Evolutionary conservation across 75 land plant genomes (phyloP).

Genomic region (Pseudotsuga menziesii): DNA sequence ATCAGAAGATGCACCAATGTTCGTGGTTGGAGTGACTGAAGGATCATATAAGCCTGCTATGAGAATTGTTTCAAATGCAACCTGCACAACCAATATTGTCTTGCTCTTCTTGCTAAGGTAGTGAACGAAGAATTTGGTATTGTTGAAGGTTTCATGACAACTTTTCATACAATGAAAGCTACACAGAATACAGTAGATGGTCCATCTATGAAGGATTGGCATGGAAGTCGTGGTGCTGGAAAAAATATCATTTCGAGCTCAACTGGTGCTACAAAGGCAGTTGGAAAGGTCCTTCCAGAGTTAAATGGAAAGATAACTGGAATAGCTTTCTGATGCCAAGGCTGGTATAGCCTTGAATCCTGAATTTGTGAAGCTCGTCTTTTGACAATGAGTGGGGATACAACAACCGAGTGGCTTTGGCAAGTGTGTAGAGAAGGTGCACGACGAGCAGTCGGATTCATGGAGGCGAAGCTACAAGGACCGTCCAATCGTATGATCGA

Average conservation of each 20-base stretch:
- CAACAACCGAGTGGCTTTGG: too few relatives aligned
- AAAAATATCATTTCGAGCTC: conserved; percentile 87
- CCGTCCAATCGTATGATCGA: too few relatives aligned
- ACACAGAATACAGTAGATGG: conserved; percentile 86
- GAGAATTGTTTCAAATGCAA: conserved; percentile 88
- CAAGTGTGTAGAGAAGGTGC: too few relatives aligned
- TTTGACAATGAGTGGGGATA: not conserved
- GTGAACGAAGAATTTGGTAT: conserved; percentile 66
- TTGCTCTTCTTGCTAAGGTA: conserved; percentile 97
- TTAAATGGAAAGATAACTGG: too few relatives aligned
- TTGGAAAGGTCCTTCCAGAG: not conserved
- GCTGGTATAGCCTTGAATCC: too few relatives aligned
- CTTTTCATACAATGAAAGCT: conserved; percentile 77
- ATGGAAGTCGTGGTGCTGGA: conserved; percentile 79
- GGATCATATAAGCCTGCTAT: conserved; percentile 62
- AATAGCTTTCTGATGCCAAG: conserved; percentile 12
- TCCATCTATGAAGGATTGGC: conserved; percentile 91
- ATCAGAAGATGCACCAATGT: conserved; percentile 96
- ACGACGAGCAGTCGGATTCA: too few relatives aligned
- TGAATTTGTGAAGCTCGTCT: too few relatives aligned
- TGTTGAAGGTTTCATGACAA: conserved; percentile 87
- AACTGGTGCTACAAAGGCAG: conserved; percentile 90
- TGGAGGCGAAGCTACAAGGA: too few relatives aligned
- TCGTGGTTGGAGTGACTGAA: conserved; percentile 86
- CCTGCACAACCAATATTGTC: conserved; percentile 98